Conservation (phyloP, 352 stramenopile genomes). For the Thraustotheca clavata region DNA sequence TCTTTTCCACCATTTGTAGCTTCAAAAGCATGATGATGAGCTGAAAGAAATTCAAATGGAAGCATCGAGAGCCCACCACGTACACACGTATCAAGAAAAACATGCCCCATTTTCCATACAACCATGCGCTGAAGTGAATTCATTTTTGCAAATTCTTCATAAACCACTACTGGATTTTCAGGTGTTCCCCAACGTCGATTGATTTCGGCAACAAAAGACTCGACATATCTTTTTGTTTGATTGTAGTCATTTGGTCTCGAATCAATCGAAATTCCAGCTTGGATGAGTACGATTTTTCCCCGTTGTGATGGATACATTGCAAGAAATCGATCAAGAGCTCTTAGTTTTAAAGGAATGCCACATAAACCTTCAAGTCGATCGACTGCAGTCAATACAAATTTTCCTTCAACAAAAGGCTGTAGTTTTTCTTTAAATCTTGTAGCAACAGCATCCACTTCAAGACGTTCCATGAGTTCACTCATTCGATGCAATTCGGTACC, state of each 20-base stretch:
- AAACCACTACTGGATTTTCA: slow-evolving; percentile 53
- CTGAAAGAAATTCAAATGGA: slow-evolving; percentile 69
- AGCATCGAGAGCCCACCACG: slow-evolving; percentile 58
- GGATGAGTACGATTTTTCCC: slow-evolving; percentile 59
- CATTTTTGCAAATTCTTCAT: slow-evolving; percentile 57
- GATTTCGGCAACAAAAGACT: slow-evolving; percentile 86
- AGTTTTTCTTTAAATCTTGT: slow-evolving; percentile 21
- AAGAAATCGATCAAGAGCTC: slow-evolving; percentile 94
- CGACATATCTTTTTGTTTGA: slow-evolving; percentile 86
- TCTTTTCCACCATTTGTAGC: slow-evolving; percentile 9
- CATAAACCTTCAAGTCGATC: slow-evolving; percentile 94
- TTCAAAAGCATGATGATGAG: slow-evolving; percentile 38
- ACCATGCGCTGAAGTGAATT: slow-evolving; percentile 59
- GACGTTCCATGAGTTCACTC: slow-evolving; percentile 30
- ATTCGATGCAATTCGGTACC: slow-evolving; percentile 88
- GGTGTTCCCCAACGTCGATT: slow-evolving; percentile 74
- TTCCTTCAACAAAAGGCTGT: slow-evolving; percentile 13
- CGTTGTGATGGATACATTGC: slow-evolving; percentile 65
- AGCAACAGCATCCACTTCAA: slow-evolving; percentile 32
- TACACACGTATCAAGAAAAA: slow-evolving; percentile 62
- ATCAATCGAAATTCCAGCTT: slow-evolving; percentile 65
- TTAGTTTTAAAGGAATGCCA: slow-evolving; percentile 94
- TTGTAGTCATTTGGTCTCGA: slow-evolving; percentile 89
- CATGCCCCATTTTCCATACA: slow-evolving; percentile 56
- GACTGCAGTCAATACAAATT: slow-evolving; percentile 83